Percentiles rank a stretch among this genome's conserved stretches.
Conservation (phyloP, 2,329 filamentous ascomycete species). For the Pseudophaeomoniella oleicola region DNA sequence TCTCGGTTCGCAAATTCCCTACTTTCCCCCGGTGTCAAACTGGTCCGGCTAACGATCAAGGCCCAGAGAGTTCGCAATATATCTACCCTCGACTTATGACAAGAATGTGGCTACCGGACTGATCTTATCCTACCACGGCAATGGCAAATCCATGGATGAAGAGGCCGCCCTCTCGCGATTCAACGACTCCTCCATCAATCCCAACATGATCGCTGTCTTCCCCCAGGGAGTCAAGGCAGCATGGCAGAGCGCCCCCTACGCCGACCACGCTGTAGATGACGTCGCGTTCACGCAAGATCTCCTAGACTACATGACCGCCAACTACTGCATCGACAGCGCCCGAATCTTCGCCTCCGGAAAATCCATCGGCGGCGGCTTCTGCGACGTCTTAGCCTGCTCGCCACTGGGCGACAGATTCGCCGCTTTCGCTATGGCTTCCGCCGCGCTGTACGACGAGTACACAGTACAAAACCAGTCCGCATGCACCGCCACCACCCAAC, state of each 20-base stretch:
- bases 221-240: conserved; percentile 20
- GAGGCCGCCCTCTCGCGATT: conserved; percentile 31
- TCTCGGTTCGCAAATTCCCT: too few relatives aligned
- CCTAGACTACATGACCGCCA: conserved; percentile 20
- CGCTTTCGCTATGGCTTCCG: conserved; percentile 34
- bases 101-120: conserved; percentile 21
- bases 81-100: conserved; percentile 20
- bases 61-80: conserved; percentile 7
- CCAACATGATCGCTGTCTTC: conserved; percentile 30
- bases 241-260: conserved; percentile 29
- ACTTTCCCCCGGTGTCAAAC: too few relatives aligned
- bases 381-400: conserved; percentile 19
- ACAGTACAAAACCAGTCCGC: too few relatives aligned
- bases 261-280: conserved; percentile 23
- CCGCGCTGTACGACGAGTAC: conserved; percentile 27
- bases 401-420: conserved; percentile 26
- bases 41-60: too few relatives aligned
- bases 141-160: conserved; percentile 18
- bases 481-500: conserved; percentile 3
- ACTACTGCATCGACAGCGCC: conserved; percentile 26
- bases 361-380: conserved; percentile 39
- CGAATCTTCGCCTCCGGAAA: conserved; percentile 34
- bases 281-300: conserved; percentile 30
- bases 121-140: conserved; percentile 35
- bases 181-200: conserved; percentile 27